Percentiles rank a stretch among this genome's conserved stretches.
phyloP scores from a whole-genome alignment of 208 protist species.

The Strigomonas culicis region DNA sequence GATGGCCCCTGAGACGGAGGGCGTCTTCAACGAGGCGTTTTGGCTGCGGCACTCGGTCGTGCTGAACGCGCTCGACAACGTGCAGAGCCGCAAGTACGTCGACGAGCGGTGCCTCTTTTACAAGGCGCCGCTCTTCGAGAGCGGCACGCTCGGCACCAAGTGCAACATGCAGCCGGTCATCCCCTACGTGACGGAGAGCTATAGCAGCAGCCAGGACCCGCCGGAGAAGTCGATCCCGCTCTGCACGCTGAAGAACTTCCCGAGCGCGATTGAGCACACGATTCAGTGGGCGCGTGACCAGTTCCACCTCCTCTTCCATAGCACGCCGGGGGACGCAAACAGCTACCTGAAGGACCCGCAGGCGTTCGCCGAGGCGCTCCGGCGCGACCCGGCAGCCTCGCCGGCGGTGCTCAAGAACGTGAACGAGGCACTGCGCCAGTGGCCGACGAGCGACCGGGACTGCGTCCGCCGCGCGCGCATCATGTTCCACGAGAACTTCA shows the following conservation, averaged over 20 bases:
- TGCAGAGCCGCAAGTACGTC: slow-evolving; percentile 95
- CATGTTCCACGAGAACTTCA: slow-evolving; percentile 96
- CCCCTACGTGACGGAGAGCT: slow-evolving; percentile 98
- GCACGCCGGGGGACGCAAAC: slow-evolving; percentile 79
- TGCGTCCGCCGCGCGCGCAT: slow-evolving; percentile 94
- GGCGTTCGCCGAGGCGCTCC: slow-evolving; percentile 53
- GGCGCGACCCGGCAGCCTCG: slow-evolving; percentile 69
- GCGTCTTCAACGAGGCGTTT: slow-evolving; percentile 95
- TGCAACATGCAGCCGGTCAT: slow-evolving; percentile 98
- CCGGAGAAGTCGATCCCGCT: slow-evolving; percentile 98
- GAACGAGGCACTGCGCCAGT: slow-evolving; percentile 63
- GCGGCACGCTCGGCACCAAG: slow-evolving; percentile 99
- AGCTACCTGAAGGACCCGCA: slow-evolving; percentile 70
- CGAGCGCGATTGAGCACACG: slow-evolving; percentile 99
- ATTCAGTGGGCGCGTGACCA: slow-evolving; percentile 96
- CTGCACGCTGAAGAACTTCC: slow-evolving; percentile 99
- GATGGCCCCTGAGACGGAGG: slow-evolving; percentile 96
- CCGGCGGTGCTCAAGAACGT: slow-evolving; percentile 65
- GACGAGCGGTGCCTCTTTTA: slow-evolving; percentile 96
- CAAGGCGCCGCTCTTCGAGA: slow-evolving; percentile 97
- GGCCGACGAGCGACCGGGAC: slow-evolving; percentile 86
- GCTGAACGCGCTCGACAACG: slow-evolving; percentile 99
- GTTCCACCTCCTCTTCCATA: slow-evolving; percentile 87
- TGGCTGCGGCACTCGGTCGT: slow-evolving; percentile 93
- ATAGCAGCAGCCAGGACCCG: slow-evolving; percentile 96